Evolutionary conservation across 345 rosid genomes (phyloP), one percentile per base, ranked within the genome.

Genomic region (Rhizophora apiculata): DNA sequence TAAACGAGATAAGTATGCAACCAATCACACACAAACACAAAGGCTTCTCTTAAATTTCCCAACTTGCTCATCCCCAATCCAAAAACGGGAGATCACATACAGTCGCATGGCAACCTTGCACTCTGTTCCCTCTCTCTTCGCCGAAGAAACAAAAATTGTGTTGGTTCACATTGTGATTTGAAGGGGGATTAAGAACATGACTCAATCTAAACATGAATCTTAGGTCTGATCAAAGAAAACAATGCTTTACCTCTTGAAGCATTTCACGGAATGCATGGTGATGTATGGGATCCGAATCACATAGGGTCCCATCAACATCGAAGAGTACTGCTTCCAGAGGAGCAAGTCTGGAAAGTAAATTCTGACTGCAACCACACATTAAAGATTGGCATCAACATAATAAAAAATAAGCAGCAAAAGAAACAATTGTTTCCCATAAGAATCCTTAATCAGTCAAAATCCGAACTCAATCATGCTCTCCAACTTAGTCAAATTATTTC

Each of bases 251-350:
- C 98, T 90, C 90, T 81, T 75, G 89, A 73, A 95, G 96, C 78
- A 87, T 76, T 64, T 81, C 79, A 5, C 76, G 76, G 63, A 87
- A 95, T 70, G 92, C 88, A 22, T 80, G 24, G 68, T 73, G 75
- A 70, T 95, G 99, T 76, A 92, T 74, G 31, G 99, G 98, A 82
- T 95, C 99, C 18, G 99, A 82, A 74, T 92, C 99, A 76, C 98
- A 92, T 3, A 95, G 85, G 15, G 99, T 95, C 76, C 99, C 99
- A 79, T 95, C 99, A 36, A 95, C 89, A 56, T 95, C 99, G 59
- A 95, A 95, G 54, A 92, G 69, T 46, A 95, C 84, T 15, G 93
- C 98, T 78, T 90, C 87, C 62, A 90, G 65, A 2, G 99, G 97
- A 65, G 89, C 96, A 59, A 84, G 80, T 63, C 82, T 81, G 19